Evolutionary conservation across 2,329 filamentous ascomycete genomes (phyloP).

Genomic region (Cytospora chrysosperma): DNA sequence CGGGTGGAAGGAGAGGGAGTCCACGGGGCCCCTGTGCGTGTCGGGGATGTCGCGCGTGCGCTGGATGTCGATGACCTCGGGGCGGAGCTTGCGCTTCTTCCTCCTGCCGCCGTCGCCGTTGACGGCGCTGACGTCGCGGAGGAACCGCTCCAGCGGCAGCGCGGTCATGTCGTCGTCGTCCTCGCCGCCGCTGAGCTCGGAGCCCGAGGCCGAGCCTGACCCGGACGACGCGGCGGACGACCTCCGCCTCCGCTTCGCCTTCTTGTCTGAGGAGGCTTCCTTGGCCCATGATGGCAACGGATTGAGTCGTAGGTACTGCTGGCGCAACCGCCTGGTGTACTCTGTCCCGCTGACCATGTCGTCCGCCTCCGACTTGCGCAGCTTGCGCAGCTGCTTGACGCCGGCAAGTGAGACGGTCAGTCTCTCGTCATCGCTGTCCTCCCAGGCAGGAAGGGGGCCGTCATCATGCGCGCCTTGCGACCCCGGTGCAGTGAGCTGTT

Average conservation of each 20-base stretch:
- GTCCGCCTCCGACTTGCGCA: conserved; percentile 77
- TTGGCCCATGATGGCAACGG: conserved; percentile 61
- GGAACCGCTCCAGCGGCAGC: conserved; percentile 74
- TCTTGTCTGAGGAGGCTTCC: conserved; percentile 46
- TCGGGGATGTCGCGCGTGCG: conserved; percentile 82
- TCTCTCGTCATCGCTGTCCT: conserved; percentile 93
- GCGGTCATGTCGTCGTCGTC: conserved; percentile 62
- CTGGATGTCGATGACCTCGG: conserved; percentile 88
- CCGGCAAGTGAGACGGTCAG: conserved; percentile 79
- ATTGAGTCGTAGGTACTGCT: conserved; percentile 67
- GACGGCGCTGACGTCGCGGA: conserved; percentile 72
- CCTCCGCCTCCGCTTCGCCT: conserved; percentile 49
- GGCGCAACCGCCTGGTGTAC: conserved; percentile 76
- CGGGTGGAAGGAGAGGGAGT: conserved; percentile 86
- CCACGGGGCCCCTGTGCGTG: conserved; percentile 74
- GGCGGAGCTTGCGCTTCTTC: conserved; percentile 71
- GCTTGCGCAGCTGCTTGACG: conserved; percentile 74
- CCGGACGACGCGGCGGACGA: conserved; percentile 48
- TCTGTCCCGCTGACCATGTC: conserved; percentile 85
- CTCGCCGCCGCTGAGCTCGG: conserved; percentile 38
- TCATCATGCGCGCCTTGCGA: conserved; percentile 24
- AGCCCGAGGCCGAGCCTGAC: conserved; percentile 35
- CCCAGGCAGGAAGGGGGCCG: conserved; percentile 67
- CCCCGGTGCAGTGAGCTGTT: conserved; percentile 33
- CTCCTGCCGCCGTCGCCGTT: conserved; percentile 47